phyloP scores from a whole-genome alignment of 768 basidiomycete genomes.

The Cytidiella melzeri region DNA sequence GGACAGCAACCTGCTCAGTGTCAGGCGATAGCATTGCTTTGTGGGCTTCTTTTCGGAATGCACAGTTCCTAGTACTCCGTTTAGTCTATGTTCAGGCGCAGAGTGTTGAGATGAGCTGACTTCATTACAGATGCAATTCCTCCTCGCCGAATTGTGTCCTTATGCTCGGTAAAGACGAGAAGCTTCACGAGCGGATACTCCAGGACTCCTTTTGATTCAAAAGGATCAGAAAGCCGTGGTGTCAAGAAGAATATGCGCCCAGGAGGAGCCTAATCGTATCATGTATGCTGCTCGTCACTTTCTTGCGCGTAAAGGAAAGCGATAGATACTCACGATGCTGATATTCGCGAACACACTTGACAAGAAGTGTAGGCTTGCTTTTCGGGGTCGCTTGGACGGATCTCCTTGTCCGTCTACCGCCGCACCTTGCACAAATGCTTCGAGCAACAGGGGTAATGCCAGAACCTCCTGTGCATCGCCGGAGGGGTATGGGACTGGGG shows the following conservation, averaged over 20 bases:
- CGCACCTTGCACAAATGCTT: slow-evolving; percentile 81
- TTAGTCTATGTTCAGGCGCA: slow-evolving; percentile 6
- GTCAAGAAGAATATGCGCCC: slow-evolving; percentile 81
- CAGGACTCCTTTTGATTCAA: slow-evolving; percentile 36
- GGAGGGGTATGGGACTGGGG: slow-evolving; percentile 66
- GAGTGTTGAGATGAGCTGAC: slow-evolving; percentile 31
- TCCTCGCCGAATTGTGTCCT: slow-evolving; percentile 77
- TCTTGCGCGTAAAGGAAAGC: no score
- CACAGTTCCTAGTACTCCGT: slow-evolving; percentile 58
- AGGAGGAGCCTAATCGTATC: slow-evolving; percentile 66
- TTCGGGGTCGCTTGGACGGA: slow-evolving; percentile 45
- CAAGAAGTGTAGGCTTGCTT: slow-evolving; percentile 85
- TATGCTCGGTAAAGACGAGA: slow-evolving; percentile 84
- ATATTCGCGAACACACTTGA: slow-evolving; percentile 94
- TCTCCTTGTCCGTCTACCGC: slow-evolving; percentile 44
- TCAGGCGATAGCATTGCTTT: slow-evolving; percentile 68
- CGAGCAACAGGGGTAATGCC: slow-evolving; percentile 78
- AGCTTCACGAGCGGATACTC: slow-evolving; percentile 85
- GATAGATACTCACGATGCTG: slow-evolving; percentile 62
- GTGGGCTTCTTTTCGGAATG: slow-evolving; percentile 65
- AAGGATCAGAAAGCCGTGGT: slow-evolving; percentile 48
- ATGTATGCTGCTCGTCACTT: no score
- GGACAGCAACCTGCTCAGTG: slow-evolving; percentile 43
- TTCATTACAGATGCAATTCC: slow-evolving; percentile 87
- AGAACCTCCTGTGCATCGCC: slow-evolving; percentile 45